These are phyloP conservation scores for Podila verticillata DNA, from an alignment of 192 early-diverging fungal species.

Conservation along the genomic window DNA sequence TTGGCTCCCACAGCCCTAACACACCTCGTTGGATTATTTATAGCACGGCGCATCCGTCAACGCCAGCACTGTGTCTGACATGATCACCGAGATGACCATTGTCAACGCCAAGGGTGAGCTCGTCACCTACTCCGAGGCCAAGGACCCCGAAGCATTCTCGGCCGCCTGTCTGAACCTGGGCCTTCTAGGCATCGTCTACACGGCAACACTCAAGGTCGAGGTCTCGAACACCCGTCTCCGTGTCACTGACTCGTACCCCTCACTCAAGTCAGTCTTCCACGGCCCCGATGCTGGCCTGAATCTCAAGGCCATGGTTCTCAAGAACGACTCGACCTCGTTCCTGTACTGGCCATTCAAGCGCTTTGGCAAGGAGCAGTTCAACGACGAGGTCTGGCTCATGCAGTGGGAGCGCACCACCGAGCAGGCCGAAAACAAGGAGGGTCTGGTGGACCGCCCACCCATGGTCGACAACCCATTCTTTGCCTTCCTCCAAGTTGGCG, in stretches of 20 bases:
- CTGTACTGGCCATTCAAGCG: slow-evolving; percentile 54
- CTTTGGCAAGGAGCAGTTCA: slow-evolving; percentile 10
- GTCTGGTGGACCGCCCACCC: not conserved
- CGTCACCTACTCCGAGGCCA: slow-evolving; percentile 30
- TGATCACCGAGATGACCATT: slow-evolving; percentile 35
- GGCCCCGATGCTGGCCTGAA: slow-evolving; percentile 10
- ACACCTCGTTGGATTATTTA: not conserved
- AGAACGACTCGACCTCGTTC: slow-evolving; percentile 35
- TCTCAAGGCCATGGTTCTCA: slow-evolving; percentile 12
- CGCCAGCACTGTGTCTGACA: slow-evolving; percentile 23
- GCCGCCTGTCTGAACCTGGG: slow-evolving; percentile 49
- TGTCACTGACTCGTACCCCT: slow-evolving; percentile 28
- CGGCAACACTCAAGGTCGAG: slow-evolving; percentile 38
- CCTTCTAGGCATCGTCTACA: slow-evolving; percentile 54
- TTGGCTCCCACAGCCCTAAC: not conserved
- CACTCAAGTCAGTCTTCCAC: not conserved
- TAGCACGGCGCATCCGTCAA: slow-evolving; percentile 24
- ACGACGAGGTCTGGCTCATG: slow-evolving; percentile 50
- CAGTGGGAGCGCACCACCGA: slow-evolving; percentile 33
- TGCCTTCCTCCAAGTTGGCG: slow-evolving; percentile 6
- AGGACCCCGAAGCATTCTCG: slow-evolving; percentile 27
- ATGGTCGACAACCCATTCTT: slow-evolving; percentile 39
- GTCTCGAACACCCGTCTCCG: slow-evolving; percentile 22
- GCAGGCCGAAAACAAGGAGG: not conserved
- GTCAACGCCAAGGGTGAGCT: slow-evolving; percentile 28